Evolutionary conservation across 495 filamentous ascomycete species (phyloP).

Genomic region (Hypoxylon intermedium): DNA sequence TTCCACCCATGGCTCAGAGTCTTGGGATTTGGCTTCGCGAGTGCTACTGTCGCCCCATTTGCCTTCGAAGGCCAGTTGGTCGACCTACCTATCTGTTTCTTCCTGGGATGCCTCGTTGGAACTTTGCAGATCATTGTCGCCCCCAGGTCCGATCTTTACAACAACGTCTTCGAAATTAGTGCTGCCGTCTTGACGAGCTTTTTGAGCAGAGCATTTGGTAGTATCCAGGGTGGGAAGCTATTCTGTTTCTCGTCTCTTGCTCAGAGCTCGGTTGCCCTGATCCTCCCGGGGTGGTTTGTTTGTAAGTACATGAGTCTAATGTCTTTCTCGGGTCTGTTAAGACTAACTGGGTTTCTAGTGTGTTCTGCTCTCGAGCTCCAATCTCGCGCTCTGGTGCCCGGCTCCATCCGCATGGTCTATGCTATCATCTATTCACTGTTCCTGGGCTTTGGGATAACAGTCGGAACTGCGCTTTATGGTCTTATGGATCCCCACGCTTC

Average conservation of each 20-base stretch:
- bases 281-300: slow-evolving; percentile 88
- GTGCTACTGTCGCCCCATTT: slow-evolving; percentile 81
- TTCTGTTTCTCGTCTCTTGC: slow-evolving; percentile 96
- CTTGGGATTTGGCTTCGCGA: slow-evolving; percentile 82
- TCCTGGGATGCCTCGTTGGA: slow-evolving; percentile 84
- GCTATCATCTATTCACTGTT: slow-evolving; percentile 95
- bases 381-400: slow-evolving; percentile 83
- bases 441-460: slow-evolving; percentile 95
- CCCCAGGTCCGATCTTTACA: slow-evolving; percentile 78
- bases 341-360: slow-evolving; percentile 44
- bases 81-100: slow-evolving; percentile 86
- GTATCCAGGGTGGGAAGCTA: slow-evolving; percentile 69
- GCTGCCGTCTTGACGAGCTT: slow-evolving; percentile 91
- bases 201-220: slow-evolving; percentile 85
- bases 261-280: slow-evolving; percentile 89
- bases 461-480: slow-evolving; percentile 89
- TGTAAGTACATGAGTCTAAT: slow-evolving; percentile 41
- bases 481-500: slow-evolving; percentile 78
- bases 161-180: slow-evolving; percentile 91
- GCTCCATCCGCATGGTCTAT: slow-evolving; percentile 94
- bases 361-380: slow-evolving; percentile 85
- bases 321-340: not conserved
- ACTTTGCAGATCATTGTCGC: slow-evolving; percentile 81
- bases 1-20: slow-evolving; percentile 77
- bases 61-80: slow-evolving; percentile 87